Conservation (phyloP, 441 rosid genomes). For the Populus hybrid region DNA sequence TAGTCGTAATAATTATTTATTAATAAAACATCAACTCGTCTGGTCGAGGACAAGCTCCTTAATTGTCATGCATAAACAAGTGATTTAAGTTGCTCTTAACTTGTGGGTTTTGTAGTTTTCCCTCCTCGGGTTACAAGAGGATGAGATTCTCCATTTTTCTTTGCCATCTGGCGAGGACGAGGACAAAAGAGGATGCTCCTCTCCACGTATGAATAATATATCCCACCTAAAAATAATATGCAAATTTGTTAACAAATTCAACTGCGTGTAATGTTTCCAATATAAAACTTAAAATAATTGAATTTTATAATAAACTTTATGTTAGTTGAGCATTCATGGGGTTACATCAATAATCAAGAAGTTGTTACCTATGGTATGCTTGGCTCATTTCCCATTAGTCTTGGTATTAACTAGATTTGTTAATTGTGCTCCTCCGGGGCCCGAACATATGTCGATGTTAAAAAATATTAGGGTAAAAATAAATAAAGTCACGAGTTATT, state of each 20-base stretch:
- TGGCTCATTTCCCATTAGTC: neutral
- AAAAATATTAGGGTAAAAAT: too few relatives aligned
- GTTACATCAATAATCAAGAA: neutral
- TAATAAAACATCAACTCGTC: too few relatives aligned
- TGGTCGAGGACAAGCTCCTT: neutral
- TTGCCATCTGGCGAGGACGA: neutral
- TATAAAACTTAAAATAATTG: too few relatives aligned
- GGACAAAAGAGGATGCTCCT: neutral
- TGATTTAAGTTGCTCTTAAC: too few relatives aligned
- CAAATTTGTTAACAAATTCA: neutral
- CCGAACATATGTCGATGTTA: fast-evolving
- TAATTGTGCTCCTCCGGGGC: too few relatives aligned
- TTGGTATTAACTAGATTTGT: neutral
- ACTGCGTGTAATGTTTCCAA: neutral
- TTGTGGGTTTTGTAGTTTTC: neutral
- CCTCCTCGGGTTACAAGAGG: neutral
- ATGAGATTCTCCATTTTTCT: neutral
- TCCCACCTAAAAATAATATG: neutral
- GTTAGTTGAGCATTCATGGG: neutral
- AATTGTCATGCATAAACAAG: neutral
- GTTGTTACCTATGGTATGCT: neutral
- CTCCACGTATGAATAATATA: neutral
- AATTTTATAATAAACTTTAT: too few relatives aligned
- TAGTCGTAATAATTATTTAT: neutral
- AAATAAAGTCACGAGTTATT: too few relatives aligned